A percentile compares a stretch with the other conserved stretches of the same genome.
Evolutionary conservation across 495 filamentous ascomycete genomes (phyloP).

Genomic region (Aspergillus affinis): DNA sequence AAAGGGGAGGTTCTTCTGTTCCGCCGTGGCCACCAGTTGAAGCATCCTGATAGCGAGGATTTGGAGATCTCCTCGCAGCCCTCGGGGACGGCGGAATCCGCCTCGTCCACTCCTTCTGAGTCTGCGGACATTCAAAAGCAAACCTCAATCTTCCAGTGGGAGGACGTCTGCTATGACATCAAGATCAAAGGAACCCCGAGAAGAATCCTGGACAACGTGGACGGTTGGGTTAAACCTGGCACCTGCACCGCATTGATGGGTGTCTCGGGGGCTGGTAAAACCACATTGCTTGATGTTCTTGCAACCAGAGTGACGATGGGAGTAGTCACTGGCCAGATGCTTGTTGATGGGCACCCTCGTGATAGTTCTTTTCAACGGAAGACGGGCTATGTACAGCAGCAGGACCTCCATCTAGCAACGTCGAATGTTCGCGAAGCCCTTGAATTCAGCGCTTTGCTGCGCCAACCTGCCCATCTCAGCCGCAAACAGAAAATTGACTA

Average conservation of each 20-base stretch:
- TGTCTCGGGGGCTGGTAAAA: conserved; percentile 65
- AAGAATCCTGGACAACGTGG: conserved; percentile 60
- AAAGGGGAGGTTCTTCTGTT: conserved; percentile 56
- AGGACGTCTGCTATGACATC: conserved; percentile 73
- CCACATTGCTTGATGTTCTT: conserved; percentile 63
- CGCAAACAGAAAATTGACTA: conserved; percentile 80
- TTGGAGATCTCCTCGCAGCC: conserved; percentile 32
- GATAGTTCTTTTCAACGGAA: conserved; percentile 90
- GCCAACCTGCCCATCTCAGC: conserved; percentile 72
- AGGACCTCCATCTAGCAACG: conserved; percentile 86
- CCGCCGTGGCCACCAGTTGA: conserved; percentile 38
- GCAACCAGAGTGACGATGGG: conserved; percentile 55
- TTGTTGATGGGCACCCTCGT: conserved; percentile 54
- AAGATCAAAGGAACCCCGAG: conserved; percentile 59
- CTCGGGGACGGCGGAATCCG: conserved; percentile 38
- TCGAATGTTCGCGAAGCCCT: conserved; percentile 84
- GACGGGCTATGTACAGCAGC: conserved; percentile 94
- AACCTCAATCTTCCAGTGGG: conserved; percentile 73
- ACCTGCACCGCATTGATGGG: conserved; percentile 67
- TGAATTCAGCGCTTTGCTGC: conserved; percentile 78
- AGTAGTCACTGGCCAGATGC: conserved; percentile 53
- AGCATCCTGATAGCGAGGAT: conserved; percentile 28
- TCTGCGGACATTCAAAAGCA: conserved; percentile 55
- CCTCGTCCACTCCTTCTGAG: conserved; percentile 32
- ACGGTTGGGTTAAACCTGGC: conserved; percentile 67